Percentiles rank a stretch among this genome's conserved stretches.
These are phyloP conservation scores for Catenaria anguillulae DNA, from an alignment of 371 early-diverging fungal species.

Conservation along the genomic window DNA sequence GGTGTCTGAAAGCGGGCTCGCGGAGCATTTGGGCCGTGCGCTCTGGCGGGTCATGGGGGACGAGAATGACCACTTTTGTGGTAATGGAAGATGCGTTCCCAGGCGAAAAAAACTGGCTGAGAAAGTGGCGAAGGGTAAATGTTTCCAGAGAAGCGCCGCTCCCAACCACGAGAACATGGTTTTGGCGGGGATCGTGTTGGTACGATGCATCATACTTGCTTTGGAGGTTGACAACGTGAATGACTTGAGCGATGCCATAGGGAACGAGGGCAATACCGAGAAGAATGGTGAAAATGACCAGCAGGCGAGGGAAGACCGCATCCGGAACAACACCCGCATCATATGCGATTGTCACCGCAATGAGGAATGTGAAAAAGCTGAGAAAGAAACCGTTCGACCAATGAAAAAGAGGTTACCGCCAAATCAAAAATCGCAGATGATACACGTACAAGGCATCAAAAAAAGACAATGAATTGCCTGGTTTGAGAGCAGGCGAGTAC, in stretches of 20 bases:
- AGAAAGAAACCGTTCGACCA: too few relatives aligned
- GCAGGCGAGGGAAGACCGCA: neutral
- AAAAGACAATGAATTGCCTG: neutral
- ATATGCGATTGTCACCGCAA: conserved; percentile 1
- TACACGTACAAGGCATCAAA: neutral
- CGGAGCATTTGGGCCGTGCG: neutral
- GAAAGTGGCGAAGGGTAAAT: neutral
- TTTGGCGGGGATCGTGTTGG: neutral
- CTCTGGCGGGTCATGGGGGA: neutral
- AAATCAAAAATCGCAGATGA: too few relatives aligned
- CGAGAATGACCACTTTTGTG: neutral
- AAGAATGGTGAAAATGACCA: neutral
- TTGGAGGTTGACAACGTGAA: neutral
- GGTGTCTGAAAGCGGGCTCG: neutral
- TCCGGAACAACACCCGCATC: neutral
- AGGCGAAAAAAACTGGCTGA: neutral
- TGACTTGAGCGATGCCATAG: neutral
- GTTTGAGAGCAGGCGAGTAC: neutral
- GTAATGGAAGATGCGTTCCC: neutral
- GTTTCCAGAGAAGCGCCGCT: neutral
- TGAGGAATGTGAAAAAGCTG: conserved; percentile 1
- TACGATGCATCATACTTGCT: neutral
- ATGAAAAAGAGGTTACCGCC: too few relatives aligned
- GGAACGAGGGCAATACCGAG: neutral
- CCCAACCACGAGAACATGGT: conserved; percentile 2